These are phyloP conservation scores for Nitzschia putrida DNA, from an alignment of 108 stramenopile genomes.

Conservation along the genomic window DNA sequence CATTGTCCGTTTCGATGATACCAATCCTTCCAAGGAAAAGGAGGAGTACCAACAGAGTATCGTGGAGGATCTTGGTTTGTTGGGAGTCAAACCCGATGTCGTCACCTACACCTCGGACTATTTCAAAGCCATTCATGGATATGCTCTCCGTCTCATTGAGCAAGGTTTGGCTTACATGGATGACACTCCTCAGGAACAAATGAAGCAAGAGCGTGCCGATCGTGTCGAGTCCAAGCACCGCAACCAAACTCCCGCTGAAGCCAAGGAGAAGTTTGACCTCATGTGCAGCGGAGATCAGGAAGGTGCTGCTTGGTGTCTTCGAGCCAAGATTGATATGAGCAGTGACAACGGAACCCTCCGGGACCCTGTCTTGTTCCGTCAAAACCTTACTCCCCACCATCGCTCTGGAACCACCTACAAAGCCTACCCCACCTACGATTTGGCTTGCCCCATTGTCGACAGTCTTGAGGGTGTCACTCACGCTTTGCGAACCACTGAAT, in stretches of 20 bases:
- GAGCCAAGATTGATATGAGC: constrained; percentile 97
- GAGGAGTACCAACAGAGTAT: constrained; percentile 94
- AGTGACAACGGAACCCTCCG: constrained; percentile 96
- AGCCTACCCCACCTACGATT: constrained; percentile 99
- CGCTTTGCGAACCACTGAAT: constrained; percentile 98
- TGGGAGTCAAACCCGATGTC: constrained; percentile 87
- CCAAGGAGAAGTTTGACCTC: constrained; percentile 79
- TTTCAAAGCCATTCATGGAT: constrained; percentile 83
- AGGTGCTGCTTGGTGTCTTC: constrained; percentile 90
- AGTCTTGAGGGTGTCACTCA: constrained; percentile 97
- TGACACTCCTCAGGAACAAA: constrained; percentile 95
- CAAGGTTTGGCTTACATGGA: constrained; percentile 98
- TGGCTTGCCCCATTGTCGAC: constrained; percentile 99
- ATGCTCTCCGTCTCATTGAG: constrained; percentile 86
- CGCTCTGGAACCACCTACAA: constrained; percentile 95
- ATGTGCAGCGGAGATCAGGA: constrained; percentile 85
- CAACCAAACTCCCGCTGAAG: constrained; percentile 71
- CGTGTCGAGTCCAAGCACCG: constrained; percentile 82
- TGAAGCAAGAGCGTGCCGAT: constrained; percentile 84
- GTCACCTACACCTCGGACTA: constrained; percentile 95
- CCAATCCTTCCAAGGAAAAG: constrained; percentile 99
- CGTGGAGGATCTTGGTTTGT: constrained; percentile 74
- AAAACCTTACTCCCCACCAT: constrained; percentile 93
- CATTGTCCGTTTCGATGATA: constrained; percentile 97
- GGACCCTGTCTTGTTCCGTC: constrained; percentile 97